Conservation (phyloP, 306 rosid species). For the Gynostemma pentaphyllum region DNA sequence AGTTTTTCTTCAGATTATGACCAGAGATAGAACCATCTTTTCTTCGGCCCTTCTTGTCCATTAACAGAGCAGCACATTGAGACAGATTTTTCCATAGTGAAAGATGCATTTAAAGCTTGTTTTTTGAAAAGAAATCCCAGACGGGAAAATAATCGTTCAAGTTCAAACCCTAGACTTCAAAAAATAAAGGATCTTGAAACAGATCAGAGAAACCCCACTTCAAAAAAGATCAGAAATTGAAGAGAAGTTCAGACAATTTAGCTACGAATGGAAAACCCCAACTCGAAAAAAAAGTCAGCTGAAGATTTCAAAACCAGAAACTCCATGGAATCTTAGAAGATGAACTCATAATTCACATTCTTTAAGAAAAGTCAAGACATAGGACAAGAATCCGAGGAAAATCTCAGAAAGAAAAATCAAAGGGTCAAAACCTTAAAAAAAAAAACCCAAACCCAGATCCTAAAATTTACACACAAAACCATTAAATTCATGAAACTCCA, state of each 20-base stretch:
- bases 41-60: constrained; percentile 65
- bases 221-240: constrained; percentile 4
- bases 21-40: constrained; percentile 41
- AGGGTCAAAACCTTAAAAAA: constrained; percentile 17
- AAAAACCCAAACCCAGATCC: constrained; percentile 12
- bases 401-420: background rate
- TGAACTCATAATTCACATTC: constrained; percentile 8
- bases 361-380: constrained; percentile 3
- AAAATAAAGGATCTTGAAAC: constrained; percentile 15
- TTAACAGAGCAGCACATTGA: constrained; percentile 55
- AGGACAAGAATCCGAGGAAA: background rate
- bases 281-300: background rate
- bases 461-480: background rate
- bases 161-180: constrained; percentile 16
- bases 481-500: background rate
- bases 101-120: constrained; percentile 47
- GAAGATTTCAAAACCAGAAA: background rate
- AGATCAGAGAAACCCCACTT: constrained; percentile 12
- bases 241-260: background rate
- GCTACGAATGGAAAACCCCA: constrained; percentile 1
- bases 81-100: constrained; percentile 65
- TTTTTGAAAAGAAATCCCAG: constrained; percentile 9
- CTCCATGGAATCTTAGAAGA: constrained; percentile 1
- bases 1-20: constrained; percentile 32
- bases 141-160: background rate